Evolutionary conservation across 768 basidiomycete genomes (phyloP).

Genomic region (Rhodotorula taiwanensis): DNA sequence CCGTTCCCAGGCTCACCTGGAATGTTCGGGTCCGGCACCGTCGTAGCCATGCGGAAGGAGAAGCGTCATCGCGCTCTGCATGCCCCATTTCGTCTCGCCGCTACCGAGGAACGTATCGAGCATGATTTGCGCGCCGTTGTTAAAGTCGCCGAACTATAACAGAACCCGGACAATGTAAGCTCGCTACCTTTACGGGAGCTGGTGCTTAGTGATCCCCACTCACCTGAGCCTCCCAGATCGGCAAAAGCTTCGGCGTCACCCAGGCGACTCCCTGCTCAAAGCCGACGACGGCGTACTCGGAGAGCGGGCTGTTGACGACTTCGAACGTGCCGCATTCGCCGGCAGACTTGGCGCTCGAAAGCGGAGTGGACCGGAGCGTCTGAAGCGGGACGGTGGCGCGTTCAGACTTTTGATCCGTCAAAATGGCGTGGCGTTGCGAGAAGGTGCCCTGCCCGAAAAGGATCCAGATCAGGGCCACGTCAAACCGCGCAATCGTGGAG

Average conservation of each 20-base stretch:
- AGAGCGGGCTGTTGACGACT: conserved; percentile 43
- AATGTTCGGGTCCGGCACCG: conserved; percentile 90
- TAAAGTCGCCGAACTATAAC: conserved; percentile 79
- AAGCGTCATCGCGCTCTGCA: conserved; percentile 79
- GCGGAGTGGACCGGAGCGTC: conserved; percentile 44
- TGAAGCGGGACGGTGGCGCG: conserved; percentile 75
- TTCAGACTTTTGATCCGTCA: conserved; percentile 80
- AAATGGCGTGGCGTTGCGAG: conserved; percentile 67
- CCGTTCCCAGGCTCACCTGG: conserved; percentile 47
- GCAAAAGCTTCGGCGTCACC: conserved; percentile 71
- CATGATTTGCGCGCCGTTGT: conserved; percentile 60
- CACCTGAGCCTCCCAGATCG: conserved; percentile 84
- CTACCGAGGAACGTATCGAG: conserved; percentile 85
- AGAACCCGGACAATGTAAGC: background rate
- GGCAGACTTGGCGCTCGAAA: conserved; percentile 11
- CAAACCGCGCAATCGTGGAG: no score
- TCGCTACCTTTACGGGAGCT: no score
- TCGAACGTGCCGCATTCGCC: conserved; percentile 44
- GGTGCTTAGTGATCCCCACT: no score
- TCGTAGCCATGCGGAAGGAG: conserved; percentile 77
- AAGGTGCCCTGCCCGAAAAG: conserved; percentile 18
- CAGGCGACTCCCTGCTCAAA: conserved; percentile 88
- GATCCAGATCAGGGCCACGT: no score
- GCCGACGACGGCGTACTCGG: conserved; percentile 41
- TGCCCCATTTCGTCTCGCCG: conserved; percentile 86